These are phyloP conservation scores for Apiospora hydei DNA, from an alignment of 2,329 filamentous ascomycete genomes.

Conservation along the genomic window DNA sequence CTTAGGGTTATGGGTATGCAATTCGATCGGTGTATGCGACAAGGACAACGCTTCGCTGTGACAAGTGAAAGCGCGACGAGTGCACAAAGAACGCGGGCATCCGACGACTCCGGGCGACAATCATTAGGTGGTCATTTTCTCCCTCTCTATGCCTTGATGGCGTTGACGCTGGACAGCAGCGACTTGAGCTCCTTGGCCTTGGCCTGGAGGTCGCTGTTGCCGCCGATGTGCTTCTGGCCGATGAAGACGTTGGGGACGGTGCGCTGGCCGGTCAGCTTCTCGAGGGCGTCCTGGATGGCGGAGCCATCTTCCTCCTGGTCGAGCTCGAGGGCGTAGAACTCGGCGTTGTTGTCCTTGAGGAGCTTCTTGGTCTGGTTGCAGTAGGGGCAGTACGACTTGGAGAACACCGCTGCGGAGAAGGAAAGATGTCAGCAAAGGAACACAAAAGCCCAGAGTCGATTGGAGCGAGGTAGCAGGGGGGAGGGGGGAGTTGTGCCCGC, in stretches of 20 bases:
- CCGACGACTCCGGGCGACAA: too few species aligned
- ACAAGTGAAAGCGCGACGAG: not conserved
- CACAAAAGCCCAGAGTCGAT: not conserved
- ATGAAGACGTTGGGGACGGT: conserved; percentile 98
- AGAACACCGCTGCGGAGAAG: conserved; percentile 78
- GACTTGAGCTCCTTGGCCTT: conserved; percentile 69
- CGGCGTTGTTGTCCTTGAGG: conserved; percentile 73
- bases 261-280: conserved; percentile 80
- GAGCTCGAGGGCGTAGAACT: conserved; percentile 80
- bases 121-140: too few species aligned
- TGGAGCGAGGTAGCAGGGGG: conserved; percentile 7
- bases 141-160: not conserved
- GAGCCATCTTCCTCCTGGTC: conserved; percentile 84
- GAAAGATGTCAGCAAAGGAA: conserved; percentile 24
- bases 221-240: conserved; percentile 87
- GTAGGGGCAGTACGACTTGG: conserved; percentile 96
- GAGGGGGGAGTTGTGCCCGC: not conserved
- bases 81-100: not conserved
- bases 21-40: not conserved
- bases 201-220: conserved; percentile 87
- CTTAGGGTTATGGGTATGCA: not conserved
- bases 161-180: conserved; percentile 68
- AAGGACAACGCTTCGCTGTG: not conserved
- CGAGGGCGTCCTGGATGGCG: conserved; percentile 83
- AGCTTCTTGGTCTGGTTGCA: conserved; percentile 81